Evolutionary conservation across 257 asterid species (phyloP), one percentile per base, ranked within the genome.

Genomic region (Petunia secreta): DNA sequence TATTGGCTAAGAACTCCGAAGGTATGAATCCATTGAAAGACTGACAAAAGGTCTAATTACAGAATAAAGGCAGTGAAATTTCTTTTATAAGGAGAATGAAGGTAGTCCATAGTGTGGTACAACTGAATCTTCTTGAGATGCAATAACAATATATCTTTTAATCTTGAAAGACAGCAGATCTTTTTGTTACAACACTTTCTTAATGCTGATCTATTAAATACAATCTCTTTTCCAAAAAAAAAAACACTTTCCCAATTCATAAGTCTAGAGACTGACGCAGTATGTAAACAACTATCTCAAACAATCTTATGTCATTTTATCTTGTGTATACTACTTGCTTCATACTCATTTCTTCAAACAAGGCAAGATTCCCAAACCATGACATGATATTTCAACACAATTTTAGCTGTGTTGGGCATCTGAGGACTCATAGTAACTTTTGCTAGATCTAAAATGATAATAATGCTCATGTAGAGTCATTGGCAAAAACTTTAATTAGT

Each of bases 71-170:
- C 25, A 25, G 25, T 25, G 25, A 25, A 25, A 25, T 25, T 25
- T 25, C 25, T 25, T 25, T 25, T 25, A 25, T 25, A 25, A 25
- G 25, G 25, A 25, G 25, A 25, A 25, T 25, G 25, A 25, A 25
- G 25, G 25, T 25, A 25, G 25, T 25, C 25, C 0, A 25, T 25
- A 25, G 34, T 25, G 62, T 73, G 44, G 44, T 73, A 73, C 34
- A 73, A 48, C 14, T 48, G 77, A 73, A 73, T 50, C 10, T 73
- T 34, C 46, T 50, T 50, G 77, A 50, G 62, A 73, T 50, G 77
- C 77, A 73, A 73, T 50, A 73, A 50, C 13, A 0, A 48, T 16
- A 73, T 5, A 50, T 73, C 13, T 6, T 71, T 50, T 73, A 73
- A 44, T 71, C 62, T 34, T 34, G 77, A 34, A 44, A 73, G 38